Conservation (phyloP, 176 grass and related monocot genomes). For the Bromus sterilis region DNA sequence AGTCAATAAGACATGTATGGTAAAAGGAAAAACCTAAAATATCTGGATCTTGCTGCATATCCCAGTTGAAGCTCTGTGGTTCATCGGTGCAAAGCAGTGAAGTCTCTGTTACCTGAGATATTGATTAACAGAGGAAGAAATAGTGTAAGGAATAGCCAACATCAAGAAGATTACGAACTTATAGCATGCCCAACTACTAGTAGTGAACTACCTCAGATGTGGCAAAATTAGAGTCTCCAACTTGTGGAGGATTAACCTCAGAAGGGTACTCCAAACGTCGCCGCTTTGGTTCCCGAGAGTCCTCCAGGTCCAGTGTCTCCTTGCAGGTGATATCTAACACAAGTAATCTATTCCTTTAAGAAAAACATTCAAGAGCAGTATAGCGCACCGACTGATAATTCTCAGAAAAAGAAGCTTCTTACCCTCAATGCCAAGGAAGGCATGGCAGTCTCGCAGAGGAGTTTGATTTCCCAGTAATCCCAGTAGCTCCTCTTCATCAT, state of each 20-base stretch:
- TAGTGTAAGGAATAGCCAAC: background rate
- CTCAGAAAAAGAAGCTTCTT: background rate
- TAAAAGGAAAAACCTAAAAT: constrained; percentile 21
- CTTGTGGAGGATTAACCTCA: constrained; percentile 14
- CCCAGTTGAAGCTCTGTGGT: constrained; percentile 16
- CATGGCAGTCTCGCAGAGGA: constrained; percentile 35
- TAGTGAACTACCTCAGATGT: constrained; percentile 27
- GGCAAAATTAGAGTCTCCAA: constrained; percentile 8
- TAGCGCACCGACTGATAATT: background rate
- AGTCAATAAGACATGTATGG: background rate
- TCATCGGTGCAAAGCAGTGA: constrained; percentile 45
- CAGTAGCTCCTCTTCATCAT: constrained; percentile 24
- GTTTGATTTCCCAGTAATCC: constrained; percentile 48
- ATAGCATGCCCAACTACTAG: background rate
- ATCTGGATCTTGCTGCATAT: constrained; percentile 17
- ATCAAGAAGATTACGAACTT: background rate
- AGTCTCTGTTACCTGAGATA: constrained; percentile 25
- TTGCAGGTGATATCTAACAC: constrained; percentile 35
- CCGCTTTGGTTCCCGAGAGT: constrained; percentile 35
- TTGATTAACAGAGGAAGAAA: background rate
- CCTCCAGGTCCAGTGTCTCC: constrained; percentile 36
- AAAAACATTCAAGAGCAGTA: background rate
- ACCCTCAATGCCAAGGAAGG: constrained; percentile 33
- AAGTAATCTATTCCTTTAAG: background rate
- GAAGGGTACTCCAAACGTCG: constrained; percentile 43